Evolutionary conservation across 75 land plant species (phyloP).

Genomic region (Pseudotsuga menziesii): DNA sequence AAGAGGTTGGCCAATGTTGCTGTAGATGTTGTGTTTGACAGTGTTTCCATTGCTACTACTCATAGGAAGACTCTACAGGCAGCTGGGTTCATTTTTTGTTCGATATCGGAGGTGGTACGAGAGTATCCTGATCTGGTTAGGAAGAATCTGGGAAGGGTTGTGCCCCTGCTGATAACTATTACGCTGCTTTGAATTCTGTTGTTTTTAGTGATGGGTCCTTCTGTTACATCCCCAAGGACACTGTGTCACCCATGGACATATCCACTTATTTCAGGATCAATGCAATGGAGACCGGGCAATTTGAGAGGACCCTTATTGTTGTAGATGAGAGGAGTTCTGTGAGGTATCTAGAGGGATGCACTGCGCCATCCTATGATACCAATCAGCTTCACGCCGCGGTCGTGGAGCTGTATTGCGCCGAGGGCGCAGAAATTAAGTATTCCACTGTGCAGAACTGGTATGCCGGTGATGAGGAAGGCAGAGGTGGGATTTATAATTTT

Average conservation of each 20-base stretch:
- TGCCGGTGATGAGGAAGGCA: constrained; percentile 92
- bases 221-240: constrained; percentile 91
- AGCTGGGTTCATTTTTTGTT: constrained; percentile 92
- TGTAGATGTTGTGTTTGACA: constrained; percentile 95
- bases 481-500: constrained; percentile 95
- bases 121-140: constrained; percentile 89
- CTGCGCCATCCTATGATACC: constrained; percentile 92
- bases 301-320: constrained; percentile 93
- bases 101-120: constrained; percentile 90
- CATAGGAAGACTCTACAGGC: constrained; percentile 81
- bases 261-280: constrained; percentile 96
- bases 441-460: constrained; percentile 99
- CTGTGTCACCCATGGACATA: constrained; percentile 93
- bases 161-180: constrained; percentile 93
- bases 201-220: constrained; percentile 99
- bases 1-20: constrained; percentile 95
- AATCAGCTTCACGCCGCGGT: constrained; percentile 99
- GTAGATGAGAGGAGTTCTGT: constrained; percentile 86
- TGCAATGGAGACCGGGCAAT: constrained; percentile 91
- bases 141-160: constrained; percentile 87
- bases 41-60: constrained; percentile 97
- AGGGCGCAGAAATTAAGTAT: constrained; percentile 92
- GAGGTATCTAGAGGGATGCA: constrained; percentile 95
- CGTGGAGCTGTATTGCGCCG: constrained; percentile 88
- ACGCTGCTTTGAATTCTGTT: constrained; percentile 91